A percentile compares a stretch with the other conserved stretches of the same genome.
These are phyloP conservation scores for Exophiala xenobiotica DNA, from an alignment of 2,329 filamentous ascomycete species.

Conservation along the genomic window DNA sequence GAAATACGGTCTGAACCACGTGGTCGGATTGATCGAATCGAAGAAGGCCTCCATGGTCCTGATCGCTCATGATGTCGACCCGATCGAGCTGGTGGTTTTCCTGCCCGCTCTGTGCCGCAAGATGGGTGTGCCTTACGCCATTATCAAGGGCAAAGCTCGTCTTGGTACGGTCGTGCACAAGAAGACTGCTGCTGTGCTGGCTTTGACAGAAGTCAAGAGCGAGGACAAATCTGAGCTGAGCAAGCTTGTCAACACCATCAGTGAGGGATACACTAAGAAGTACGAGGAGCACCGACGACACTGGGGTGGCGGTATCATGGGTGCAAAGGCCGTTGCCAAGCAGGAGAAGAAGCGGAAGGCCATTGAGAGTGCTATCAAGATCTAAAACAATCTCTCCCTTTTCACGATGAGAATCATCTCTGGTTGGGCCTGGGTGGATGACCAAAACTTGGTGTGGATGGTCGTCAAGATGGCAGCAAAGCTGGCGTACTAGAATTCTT, in stretches of 20 bases:
- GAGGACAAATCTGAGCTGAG: conserved; percentile 98
- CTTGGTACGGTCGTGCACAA: conserved; percentile 99
- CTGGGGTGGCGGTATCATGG: conserved; percentile 99
- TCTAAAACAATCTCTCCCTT: conserved; percentile 59
- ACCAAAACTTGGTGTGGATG: neutral
- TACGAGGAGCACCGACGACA: conserved; percentile 85
- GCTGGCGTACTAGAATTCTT: too few relatives aligned
- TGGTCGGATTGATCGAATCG: conserved; percentile 95
- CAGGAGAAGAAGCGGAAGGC: conserved; percentile 91
- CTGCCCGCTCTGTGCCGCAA: conserved; percentile 98
- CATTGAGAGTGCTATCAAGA: conserved; percentile 92
- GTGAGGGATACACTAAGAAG: conserved; percentile 97
- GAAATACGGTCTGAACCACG: conserved; percentile 99
- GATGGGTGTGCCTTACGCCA: conserved; percentile 99
- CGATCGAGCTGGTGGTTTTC: conserved; percentile 99
- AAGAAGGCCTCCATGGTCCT: conserved; percentile 99
- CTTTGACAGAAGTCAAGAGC: conserved; percentile 90
- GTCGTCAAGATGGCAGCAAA: neutral
- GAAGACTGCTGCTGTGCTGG: conserved; percentile 98
- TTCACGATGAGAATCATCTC: too few relatives aligned
- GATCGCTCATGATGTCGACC: conserved; percentile 99
- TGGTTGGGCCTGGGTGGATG: neutral
- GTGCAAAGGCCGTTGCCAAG: conserved; percentile 80
- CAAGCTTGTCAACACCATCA: conserved; percentile 94
- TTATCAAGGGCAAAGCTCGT: conserved; percentile 99